Base-by-base conservation (phyloP, 1,284 basidiomycete genomes). In the Coniophora puteana region DNA sequence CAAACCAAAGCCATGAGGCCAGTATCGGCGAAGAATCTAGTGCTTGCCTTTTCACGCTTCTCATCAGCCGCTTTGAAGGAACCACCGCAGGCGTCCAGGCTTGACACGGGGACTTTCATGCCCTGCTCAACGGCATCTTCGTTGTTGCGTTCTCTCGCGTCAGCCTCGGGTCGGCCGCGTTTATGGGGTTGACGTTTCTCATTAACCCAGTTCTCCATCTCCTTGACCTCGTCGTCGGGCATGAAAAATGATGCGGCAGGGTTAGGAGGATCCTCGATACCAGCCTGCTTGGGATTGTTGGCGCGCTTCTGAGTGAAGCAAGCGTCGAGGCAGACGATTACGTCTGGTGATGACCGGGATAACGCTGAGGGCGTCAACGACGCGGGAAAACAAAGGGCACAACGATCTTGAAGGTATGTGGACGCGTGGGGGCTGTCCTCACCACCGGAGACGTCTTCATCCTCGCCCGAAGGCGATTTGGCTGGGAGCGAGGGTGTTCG, bases 11-110 rank as follows among this genome's bases (percentile, higher is more conserved):
- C n/a, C n/a, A n/a, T n/a, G n/a, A n/a, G n/a, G n/a, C n/a, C n/a
- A n/a, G 49, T 56, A 32, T 48, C 39, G 5, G 39, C 41, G 31
- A 52, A 51, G 33, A 42, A 48, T 21, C 22, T 16, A 13, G 35
- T 45, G 4, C 37, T 34, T 17, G 51, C 47, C 31, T 51, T 52
- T 5, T 32, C 27, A 7, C 27, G 14, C 17, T 36, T 29, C 33
- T 54, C 44, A 5, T 55, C 45, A 25, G 51, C 53, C 17, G 53
- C 53, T 2, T 29, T 35, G 21, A 54, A 54, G 8, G 46, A 46
- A 17, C 31, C 30, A 18, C 38, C 16, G 37, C 53, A 55, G 11
- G 33, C 40, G 24, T 54, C 39, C 8, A 55, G 36, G 13, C 45
- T 44, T 26, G 43, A 41, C 22, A 29, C 33, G n/a, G 50, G 43